Evolutionary conservation across 352 stramenopile genomes (phyloP).

Genomic region (Globisporangium cystogenes): DNA sequence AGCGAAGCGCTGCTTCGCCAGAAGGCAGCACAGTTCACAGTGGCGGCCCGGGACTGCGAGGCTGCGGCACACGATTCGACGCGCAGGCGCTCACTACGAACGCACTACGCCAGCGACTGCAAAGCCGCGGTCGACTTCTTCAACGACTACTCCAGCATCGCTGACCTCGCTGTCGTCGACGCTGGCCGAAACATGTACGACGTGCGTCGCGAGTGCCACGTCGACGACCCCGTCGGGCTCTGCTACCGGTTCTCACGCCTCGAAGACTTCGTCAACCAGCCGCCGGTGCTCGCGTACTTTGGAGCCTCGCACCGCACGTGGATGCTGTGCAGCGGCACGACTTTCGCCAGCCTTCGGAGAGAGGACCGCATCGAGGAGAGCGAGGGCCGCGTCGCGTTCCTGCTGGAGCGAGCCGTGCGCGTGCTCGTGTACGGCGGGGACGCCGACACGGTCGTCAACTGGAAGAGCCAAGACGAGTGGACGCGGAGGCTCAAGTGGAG

Average conservation of each 20-base stretch:
- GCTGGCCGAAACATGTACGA: conserved; percentile 65
- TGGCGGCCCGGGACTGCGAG: conserved; percentile 13
- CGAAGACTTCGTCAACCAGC: conserved; percentile 51
- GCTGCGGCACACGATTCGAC: background rate
- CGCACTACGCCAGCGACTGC: conserved; percentile 12
- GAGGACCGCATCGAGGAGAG: conserved; percentile 59
- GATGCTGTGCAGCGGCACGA: conserved; percentile 37
- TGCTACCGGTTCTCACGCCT: conserved; percentile 67
- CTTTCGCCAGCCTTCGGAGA: conserved; percentile 11
- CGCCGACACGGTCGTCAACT: conserved; percentile 65
- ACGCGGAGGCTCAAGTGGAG: conserved; percentile 44
- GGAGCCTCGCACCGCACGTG: conserved; percentile 24
- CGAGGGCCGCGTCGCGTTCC: conserved; percentile 33
- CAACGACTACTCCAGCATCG: conserved; percentile 11
- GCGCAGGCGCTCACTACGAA: background rate
- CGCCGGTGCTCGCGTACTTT: conserved; percentile 37
- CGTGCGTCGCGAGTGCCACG: conserved; percentile 44
- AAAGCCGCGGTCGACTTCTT: conserved; percentile 15
- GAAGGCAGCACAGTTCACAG: conserved; percentile 15
- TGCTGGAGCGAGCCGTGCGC: conserved; percentile 50
- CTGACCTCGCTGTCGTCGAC: conserved; percentile 8
- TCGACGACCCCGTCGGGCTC: conserved; percentile 35
- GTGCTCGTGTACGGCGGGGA: conserved; percentile 72
- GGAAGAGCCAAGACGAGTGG: conserved; percentile 63
- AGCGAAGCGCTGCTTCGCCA: conserved; percentile 9